Conservation (phyloP, 148 eudicot genomes). For the Drosera capensis region DNA sequence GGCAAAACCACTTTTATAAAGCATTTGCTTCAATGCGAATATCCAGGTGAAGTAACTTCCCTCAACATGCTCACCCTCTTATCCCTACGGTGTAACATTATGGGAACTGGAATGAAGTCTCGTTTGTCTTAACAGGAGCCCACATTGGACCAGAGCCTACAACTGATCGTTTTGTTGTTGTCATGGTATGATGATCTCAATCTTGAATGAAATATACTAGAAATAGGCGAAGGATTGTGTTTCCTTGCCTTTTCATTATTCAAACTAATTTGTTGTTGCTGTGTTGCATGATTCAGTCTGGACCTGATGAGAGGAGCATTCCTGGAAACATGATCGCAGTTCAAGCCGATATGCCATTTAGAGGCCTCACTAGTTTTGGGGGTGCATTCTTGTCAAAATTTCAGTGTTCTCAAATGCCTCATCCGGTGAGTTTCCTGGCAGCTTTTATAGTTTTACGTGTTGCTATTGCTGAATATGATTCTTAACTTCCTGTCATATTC, state of each 20-base stretch:
- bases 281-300: constrained; percentile 15
- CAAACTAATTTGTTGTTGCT: background rate
- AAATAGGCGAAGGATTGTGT: background rate
- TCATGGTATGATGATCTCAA: constrained; percentile 47
- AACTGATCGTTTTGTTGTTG: constrained; percentile 86
- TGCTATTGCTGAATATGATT: too few species aligned
- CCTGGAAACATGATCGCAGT: constrained; percentile 91
- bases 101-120: background rate
- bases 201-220: background rate
- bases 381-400: constrained; percentile 82
- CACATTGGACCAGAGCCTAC: constrained; percentile 99
- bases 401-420: constrained; percentile 93
- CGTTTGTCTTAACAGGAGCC: constrained; percentile 44
- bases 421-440: constrained; percentile 47
- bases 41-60: constrained; percentile 49
- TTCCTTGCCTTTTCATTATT: constrained; percentile 1
- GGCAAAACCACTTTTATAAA: constrained; percentile 96
- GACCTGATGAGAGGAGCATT: constrained; percentile 87
- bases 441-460: too few species aligned
- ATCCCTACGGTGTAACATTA: background rate
- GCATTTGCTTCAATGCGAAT: constrained; percentile 68
- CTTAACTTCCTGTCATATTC: constrained; percentile 3
- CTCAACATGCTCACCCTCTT: background rate
- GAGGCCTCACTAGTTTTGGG: constrained; percentile 65
- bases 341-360: constrained; percentile 77